Conservation (phyloP, 2,329 filamentous ascomycete genomes). For the Sporothrix inflata region DNA sequence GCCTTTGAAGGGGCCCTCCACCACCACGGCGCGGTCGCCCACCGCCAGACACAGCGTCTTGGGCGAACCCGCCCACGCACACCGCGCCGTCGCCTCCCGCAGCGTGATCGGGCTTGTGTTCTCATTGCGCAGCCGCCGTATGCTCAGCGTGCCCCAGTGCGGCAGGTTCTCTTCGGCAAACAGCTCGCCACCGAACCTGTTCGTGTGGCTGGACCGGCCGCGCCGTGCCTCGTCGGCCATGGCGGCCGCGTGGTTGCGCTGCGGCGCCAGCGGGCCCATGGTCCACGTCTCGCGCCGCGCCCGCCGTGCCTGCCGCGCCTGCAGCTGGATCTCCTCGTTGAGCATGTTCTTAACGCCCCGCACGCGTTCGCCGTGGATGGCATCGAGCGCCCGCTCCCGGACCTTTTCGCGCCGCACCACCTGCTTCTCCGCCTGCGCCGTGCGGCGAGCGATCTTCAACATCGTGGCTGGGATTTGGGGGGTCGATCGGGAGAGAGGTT, state of each 20-base stretch:
- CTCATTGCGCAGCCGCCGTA: constrained; percentile 31
- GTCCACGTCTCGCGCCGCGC: constrained; percentile 76
- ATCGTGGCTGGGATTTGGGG: constrained; percentile 47
- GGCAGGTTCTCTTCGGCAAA: constrained; percentile 31
- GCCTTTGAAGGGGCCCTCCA: constrained; percentile 77
- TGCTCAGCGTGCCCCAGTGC: constrained; percentile 34
- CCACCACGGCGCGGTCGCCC: constrained; percentile 80
- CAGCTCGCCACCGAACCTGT: constrained; percentile 30
- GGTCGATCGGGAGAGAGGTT: background rate
- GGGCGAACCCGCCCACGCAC: constrained; percentile 59
- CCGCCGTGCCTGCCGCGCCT: constrained; percentile 44
- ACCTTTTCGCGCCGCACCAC: constrained; percentile 51
- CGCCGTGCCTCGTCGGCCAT: constrained; percentile 31
- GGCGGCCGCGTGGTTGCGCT: constrained; percentile 56
- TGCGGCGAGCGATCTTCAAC: constrained; percentile 72
- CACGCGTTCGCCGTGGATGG: background rate
- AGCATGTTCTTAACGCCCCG: constrained; percentile 40
- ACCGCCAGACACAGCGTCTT: constrained; percentile 64
- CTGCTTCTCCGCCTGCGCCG: constrained; percentile 68
- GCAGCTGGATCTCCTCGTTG: constrained; percentile 40
- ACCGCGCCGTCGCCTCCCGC: constrained; percentile 47
- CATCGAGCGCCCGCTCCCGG: constrained; percentile 7
- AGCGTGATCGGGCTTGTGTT: constrained; percentile 32
- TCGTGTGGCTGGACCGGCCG: constrained; percentile 25
- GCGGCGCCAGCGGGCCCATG: constrained; percentile 76